Evolutionary conservation across 495 filamentous ascomycete genomes (phyloP), one percentile per base, ranked within the genome.

Genomic region (Xylaria telfairii): DNA sequence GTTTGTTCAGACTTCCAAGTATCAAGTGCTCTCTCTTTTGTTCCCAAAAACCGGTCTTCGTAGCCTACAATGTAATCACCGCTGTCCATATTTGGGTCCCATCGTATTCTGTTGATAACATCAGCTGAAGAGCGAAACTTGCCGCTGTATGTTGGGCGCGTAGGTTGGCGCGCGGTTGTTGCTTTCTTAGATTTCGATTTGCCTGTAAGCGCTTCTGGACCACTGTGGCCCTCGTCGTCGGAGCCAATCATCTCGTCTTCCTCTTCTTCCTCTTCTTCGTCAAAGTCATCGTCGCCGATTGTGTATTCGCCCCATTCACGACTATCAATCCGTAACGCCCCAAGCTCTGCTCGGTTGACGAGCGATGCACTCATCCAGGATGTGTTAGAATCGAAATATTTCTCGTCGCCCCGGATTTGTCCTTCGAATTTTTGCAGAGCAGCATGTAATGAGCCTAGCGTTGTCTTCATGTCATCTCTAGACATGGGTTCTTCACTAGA

Each of bases 1-100:
- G 92, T 95, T 53, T 89, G 84, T 69, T 95, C 92, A 24, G 81
- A 87, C 80, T 91, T 92, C 92, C 93, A 95, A 39, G 82, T 81
- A 57, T 85, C 86, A 10, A 93, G 78, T 7, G 81, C 75, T 65
- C 89, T 87, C 78, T 95, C 92, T 73, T 87, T 83, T 12, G 83
- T 81, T 0, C 92, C 92, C 10, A 86, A 71, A 67, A 93, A 94
- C 15, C 93, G 85, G 74, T 96, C 93, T 65, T 91, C 85, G 71
- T 95, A 95, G 0, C 90, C 93, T 53, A 95, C 86, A 8, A 93
- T 72, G 75, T 88, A 94, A 62, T 94, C 86, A n/a, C 76, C 73
- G 37, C 81, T 83, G 51, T 90, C 83, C n/a, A 91, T 82, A 8
- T 72, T 78, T 12, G 86, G 79, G 68, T 95, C 93, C 90, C 92